phyloP scores from a whole-genome alignment of 495 filamentous ascomycete genomes.

The Hamigera avellanea region DNA sequence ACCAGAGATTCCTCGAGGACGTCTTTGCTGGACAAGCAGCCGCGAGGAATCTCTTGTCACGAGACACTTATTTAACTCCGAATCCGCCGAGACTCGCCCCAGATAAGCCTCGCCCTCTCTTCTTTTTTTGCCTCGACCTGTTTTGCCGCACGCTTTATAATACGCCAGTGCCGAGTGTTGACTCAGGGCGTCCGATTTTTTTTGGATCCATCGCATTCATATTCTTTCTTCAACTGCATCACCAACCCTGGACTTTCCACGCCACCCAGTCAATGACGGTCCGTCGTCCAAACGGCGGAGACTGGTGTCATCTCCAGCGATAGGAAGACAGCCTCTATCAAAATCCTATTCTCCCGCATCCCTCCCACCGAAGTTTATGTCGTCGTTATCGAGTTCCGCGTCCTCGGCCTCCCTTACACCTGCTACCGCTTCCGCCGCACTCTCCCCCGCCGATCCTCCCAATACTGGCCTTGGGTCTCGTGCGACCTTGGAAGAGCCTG shows the following conservation, averaged over 20 bases:
- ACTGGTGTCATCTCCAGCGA: constrained; percentile 21
- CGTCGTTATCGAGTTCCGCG: constrained; percentile 12
- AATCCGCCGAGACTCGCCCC: background rate
- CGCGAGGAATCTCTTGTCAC: constrained; percentile 4
- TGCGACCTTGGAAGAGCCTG: background rate
- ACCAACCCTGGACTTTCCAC: constrained; percentile 10
- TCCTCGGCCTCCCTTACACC: constrained; percentile 7
- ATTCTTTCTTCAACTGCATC: background rate
- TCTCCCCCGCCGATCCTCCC: no score
- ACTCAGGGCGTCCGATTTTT: no score
- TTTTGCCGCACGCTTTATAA: no score
- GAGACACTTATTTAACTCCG: constrained; percentile 4
- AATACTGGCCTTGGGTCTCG: background rate
- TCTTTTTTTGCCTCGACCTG: background rate
- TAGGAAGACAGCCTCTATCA: constrained; percentile 4
- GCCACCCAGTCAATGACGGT: constrained; percentile 22
- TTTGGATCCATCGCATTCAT: no score
- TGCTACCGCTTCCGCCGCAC: constrained; percentile 1
- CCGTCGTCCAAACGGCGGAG: constrained; percentile 31
- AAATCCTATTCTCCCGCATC: background rate
- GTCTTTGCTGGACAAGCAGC: no score
- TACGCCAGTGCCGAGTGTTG: no score
- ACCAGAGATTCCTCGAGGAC: no score
- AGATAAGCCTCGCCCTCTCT: no score
- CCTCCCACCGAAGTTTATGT: constrained; percentile 9